Percentiles rank a stretch among this genome's conserved stretches.
Evolutionary conservation across 1,284 basidiomycete genomes (phyloP).

Genomic region (Cronartium ribicola): DNA sequence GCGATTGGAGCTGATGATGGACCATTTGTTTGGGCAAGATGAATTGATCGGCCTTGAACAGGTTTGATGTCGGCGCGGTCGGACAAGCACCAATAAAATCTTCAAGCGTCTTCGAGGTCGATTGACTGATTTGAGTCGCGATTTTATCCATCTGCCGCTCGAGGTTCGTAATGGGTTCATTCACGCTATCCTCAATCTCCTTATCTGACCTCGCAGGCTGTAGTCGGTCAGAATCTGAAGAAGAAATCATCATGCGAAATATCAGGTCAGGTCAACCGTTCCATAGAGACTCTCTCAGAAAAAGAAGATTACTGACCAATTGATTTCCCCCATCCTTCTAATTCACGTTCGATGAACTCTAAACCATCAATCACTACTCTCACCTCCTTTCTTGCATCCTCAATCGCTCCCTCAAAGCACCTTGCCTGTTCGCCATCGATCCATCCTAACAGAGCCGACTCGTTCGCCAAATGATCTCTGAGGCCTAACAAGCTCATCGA

Average conservation of each 20-base stretch:
- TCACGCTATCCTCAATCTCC: slow-evolving; percentile 8
- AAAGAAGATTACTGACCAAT: slow-evolving; percentile 21
- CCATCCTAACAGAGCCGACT: slow-evolving; percentile 22
- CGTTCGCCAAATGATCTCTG: slow-evolving; percentile 30
- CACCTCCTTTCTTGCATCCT: slow-evolving; percentile 14
- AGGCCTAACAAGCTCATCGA: slow-evolving; percentile 33
- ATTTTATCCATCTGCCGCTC: slow-evolving; percentile 10
- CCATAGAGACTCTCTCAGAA: not conserved
- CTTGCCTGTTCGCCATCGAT: slow-evolving; percentile 13
- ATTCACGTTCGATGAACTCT: slow-evolving; percentile 8
- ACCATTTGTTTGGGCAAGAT: slow-evolving; percentile 39
- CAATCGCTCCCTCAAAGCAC: slow-evolving; percentile 10
- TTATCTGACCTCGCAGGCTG: slow-evolving; percentile 13
- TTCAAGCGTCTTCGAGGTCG: slow-evolving; percentile 13
- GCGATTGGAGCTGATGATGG: slow-evolving; percentile 32
- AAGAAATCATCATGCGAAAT: not conserved
- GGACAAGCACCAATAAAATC: slow-evolving; percentile 32
- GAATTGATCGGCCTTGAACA: slow-evolving; percentile 37
- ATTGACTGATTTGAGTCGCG: slow-evolving; percentile 11
- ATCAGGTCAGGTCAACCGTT: slow-evolving; percentile 1
- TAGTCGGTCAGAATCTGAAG: slow-evolving; percentile 12
- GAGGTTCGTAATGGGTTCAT: slow-evolving; percentile 17
- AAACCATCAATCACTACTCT: slow-evolving; percentile 1
- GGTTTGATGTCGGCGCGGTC: slow-evolving; percentile 17
- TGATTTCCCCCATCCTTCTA: slow-evolving; percentile 1